Evolutionary conservation across 2,329 filamentous ascomycete genomes (phyloP).

Genomic region (Didymella pomorum): DNA sequence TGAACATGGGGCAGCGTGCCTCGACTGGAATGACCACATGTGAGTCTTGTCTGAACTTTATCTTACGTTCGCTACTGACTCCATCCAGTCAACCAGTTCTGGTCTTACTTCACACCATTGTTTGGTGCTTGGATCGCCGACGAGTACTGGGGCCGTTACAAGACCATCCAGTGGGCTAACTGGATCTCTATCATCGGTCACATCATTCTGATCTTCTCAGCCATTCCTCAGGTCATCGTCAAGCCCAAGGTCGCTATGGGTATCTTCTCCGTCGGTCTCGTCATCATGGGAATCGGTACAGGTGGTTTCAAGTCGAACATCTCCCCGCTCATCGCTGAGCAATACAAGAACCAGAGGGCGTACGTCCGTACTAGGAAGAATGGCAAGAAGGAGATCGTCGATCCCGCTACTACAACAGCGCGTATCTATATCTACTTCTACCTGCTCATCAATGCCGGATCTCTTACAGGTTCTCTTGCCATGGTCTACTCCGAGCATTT

Average conservation of each 20-base stretch:
- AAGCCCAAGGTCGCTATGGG: slow-evolving; percentile 59
- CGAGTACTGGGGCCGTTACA: slow-evolving; percentile 67
- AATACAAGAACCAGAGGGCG: slow-evolving; percentile 52
- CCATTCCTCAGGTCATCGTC: slow-evolving; percentile 61
- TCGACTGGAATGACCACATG: slow-evolving; percentile 61
- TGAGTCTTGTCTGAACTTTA: slow-evolving; percentile 8
- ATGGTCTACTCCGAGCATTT: slow-evolving; percentile 52
- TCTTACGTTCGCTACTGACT: background rate
- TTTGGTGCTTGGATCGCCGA: slow-evolving; percentile 67
- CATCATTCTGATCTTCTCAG: slow-evolving; percentile 63
- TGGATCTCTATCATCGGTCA: slow-evolving; percentile 66
- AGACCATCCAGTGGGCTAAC: slow-evolving; percentile 65
- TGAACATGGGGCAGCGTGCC: slow-evolving; percentile 64
- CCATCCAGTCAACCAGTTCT: slow-evolving; percentile 60
- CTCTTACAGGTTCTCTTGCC: slow-evolving; percentile 45
- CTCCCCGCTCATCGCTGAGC: slow-evolving; percentile 66
- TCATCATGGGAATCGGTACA: slow-evolving; percentile 71
- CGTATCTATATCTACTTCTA: slow-evolving; percentile 62
- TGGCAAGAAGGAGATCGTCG: slow-evolving; percentile 67
- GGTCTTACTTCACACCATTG: slow-evolving; percentile 66
- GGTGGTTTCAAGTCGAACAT: slow-evolving; percentile 75
- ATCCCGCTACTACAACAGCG: slow-evolving; percentile 71
- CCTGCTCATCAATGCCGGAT: slow-evolving; percentile 50
- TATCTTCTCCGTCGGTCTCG: slow-evolving; percentile 64
- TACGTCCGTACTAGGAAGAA: slow-evolving; percentile 42